Base-by-base conservation (phyloP, 352 stramenopile species). In the Elongisporangium senticosum region DNA sequence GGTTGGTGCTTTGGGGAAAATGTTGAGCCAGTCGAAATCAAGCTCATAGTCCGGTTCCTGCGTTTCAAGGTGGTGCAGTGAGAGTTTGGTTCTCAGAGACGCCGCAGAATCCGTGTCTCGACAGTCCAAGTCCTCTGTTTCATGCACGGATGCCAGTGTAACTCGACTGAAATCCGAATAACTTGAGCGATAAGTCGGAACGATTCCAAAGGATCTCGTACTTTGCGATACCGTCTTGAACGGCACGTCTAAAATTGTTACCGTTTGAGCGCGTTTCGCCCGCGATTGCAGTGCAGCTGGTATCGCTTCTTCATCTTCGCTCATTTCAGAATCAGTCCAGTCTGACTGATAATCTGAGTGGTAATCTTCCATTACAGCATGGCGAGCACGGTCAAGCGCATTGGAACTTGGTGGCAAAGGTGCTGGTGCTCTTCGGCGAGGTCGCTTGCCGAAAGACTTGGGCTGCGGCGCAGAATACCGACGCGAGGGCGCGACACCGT, bases 1-100 rank as follows among this genome's bases (percentile, higher is more conserved):
- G 0, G 24, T 65, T 51, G 84, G 84, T 6, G 82, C 80, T 63
- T 93, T 93, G 2, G 84, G 84, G 61, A 83, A 93, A 19, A 81
- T 79, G 67, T 91, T 84, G 59, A 80, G 69, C 81, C 84, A 91
- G 66, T 80, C 69, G 61, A 88, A 93, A 63, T 93, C 76, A 8
- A 91, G 65, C 10, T 90, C 78, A 48, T 91, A 86, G 52, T 86
- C 69, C 0, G 74, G 65, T 5, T 79, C 67, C 0, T 75, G 81
- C 3, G 81, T 89, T 61, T 75, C 76, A 8, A 90, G 77, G 51
- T 90, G 69, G 33, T 43, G 33, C 13, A 43, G 11, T 43, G 33
- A 43, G 10, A 43, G 11, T 10, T 43, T 43, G 33, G 33, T 43
- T 17, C 33, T 15, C 10, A 43, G 33, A 6, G 33, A 43, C 15